phyloP scores from a whole-genome alignment of 192 early-diverging fungal species.

The Linnemannia elongata region DNA sequence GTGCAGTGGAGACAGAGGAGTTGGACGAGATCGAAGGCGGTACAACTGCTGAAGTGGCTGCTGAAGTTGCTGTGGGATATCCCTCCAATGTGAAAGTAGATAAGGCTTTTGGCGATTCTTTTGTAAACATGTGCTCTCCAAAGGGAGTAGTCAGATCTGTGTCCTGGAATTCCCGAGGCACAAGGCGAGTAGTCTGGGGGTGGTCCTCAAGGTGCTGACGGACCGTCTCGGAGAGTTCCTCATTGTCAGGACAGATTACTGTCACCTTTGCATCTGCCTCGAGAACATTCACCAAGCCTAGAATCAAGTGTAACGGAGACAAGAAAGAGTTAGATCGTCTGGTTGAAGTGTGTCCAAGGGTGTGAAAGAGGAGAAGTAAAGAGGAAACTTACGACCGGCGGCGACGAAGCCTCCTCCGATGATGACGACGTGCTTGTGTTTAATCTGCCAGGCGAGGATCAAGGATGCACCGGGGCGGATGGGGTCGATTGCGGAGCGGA shows the following conservation, averaged over 20 bases:
- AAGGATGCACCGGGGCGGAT: conserved; percentile 82
- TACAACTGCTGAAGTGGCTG: neutral
- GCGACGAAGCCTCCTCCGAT: conserved; percentile 92
- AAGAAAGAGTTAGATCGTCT: neutral
- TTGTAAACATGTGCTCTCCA: conserved; percentile 23
- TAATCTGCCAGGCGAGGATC: conserved; percentile 86
- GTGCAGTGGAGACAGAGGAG: neutral
- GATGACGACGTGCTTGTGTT: conserved; percentile 83
- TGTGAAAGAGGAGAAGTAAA: neutral
- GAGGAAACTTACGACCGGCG: conserved; percentile 71
- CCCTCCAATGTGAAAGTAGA: neutral
- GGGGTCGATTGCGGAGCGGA: conserved; percentile 48
- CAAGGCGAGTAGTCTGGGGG: conserved; percentile 66
- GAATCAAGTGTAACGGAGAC: neutral
- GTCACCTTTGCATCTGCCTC: conserved; percentile 86
- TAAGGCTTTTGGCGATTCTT: neutral
- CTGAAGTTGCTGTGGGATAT: neutral
- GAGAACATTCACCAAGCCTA: conserved; percentile 76
- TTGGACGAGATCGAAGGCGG: neutral
- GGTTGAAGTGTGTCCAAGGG: neutral
- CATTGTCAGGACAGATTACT: conserved; percentile 73
- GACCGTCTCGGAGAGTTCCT: conserved; percentile 77
- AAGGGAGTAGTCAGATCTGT: conserved; percentile 57
- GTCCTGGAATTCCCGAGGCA: conserved; percentile 61
- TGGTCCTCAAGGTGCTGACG: conserved; percentile 66